phyloP scores from a whole-genome alignment of 177 flowering plant species.

The Vitis hybrid region DNA sequence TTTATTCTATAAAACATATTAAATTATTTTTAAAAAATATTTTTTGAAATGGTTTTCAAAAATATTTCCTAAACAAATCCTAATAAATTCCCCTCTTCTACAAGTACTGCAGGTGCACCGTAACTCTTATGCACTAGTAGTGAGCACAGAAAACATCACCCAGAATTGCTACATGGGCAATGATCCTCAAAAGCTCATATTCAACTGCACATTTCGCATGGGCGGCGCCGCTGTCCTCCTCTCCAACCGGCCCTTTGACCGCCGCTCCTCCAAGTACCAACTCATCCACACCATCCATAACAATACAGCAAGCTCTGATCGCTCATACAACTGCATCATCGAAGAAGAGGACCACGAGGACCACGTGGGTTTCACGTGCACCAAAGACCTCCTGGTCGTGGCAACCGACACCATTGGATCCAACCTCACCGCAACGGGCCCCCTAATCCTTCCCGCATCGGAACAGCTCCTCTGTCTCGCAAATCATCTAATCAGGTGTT shows the following conservation, averaged over 20 bases:
- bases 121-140: constrained; percentile 33
- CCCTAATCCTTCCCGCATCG: constrained; percentile 35
- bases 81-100: not conserved
- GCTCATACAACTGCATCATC: constrained; percentile 22
- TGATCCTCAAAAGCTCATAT: constrained; percentile 35
- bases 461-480: constrained; percentile 36
- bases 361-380: constrained; percentile 28
- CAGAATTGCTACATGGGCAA: constrained; percentile 43
- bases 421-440: constrained; percentile 40
- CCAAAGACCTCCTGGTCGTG: constrained; percentile 33
- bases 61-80: not conserved
- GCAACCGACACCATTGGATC: constrained; percentile 37
- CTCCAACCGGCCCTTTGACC: constrained; percentile 27
- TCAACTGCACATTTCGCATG: constrained; percentile 43
- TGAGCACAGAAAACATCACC: constrained; percentile 42
- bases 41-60: not conserved
- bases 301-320: constrained; percentile 33
- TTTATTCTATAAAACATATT: too few species aligned
- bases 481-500: constrained; percentile 25
- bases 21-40: too few species aligned
- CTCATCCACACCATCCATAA: constrained; percentile 41
- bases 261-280: constrained; percentile 37
- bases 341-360: constrained; percentile 32
- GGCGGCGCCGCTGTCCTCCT: constrained; percentile 45
- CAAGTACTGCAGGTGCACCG: constrained; percentile 9